Percentiles rank a stretch among this genome's conserved stretches.
These are phyloP conservation scores for Epichloe sp. DNA, from an alignment of 2,329 filamentous ascomycete species.

Conservation along the genomic window DNA sequence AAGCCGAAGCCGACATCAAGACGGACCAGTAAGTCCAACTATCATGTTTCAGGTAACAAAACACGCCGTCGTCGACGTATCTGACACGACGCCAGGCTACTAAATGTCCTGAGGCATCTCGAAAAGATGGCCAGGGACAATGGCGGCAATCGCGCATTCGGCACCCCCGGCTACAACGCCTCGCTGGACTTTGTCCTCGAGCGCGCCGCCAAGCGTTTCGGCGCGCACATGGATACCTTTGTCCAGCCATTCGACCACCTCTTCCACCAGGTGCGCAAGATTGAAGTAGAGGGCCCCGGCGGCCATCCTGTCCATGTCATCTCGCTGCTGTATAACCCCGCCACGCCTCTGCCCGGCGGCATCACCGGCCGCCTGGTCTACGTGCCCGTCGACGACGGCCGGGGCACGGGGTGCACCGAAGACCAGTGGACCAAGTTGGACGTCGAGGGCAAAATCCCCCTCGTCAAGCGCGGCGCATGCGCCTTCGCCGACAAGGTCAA, in stretches of 20 bases:
- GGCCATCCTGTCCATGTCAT: conserved; percentile 30
- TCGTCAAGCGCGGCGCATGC: conserved; percentile 32
- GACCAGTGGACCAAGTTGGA: conserved; percentile 29
- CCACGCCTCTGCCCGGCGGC: conserved; percentile 26
- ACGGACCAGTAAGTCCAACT: conserved; percentile 22
- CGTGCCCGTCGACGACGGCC: conserved; percentile 22
- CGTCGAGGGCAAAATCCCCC: conserved; percentile 27
- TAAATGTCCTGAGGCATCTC: conserved; percentile 39
- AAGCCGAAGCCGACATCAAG: conserved; percentile 26
- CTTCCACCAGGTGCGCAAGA: conserved; percentile 28
- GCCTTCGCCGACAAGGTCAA: conserved; percentile 28
- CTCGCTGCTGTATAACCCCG: conserved; percentile 32
- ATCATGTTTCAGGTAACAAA: background rate
- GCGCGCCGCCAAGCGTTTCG: conserved; percentile 25
- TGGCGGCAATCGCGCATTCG: conserved; percentile 47
- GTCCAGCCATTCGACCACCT: conserved; percentile 34
- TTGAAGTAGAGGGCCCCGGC: conserved; percentile 30
- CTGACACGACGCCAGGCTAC: conserved; percentile 21
- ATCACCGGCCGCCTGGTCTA: conserved; percentile 21
- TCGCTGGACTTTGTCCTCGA: conserved; percentile 44
- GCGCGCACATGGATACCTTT: conserved; percentile 28
- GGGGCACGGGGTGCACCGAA: conserved; percentile 24
- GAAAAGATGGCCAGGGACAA: conserved; percentile 40
- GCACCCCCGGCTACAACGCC: conserved; percentile 43
- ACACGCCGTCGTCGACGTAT: background rate